Evolutionary conservation across 768 basidiomycete species (phyloP).

Genomic region (Tricholoma terreum): DNA sequence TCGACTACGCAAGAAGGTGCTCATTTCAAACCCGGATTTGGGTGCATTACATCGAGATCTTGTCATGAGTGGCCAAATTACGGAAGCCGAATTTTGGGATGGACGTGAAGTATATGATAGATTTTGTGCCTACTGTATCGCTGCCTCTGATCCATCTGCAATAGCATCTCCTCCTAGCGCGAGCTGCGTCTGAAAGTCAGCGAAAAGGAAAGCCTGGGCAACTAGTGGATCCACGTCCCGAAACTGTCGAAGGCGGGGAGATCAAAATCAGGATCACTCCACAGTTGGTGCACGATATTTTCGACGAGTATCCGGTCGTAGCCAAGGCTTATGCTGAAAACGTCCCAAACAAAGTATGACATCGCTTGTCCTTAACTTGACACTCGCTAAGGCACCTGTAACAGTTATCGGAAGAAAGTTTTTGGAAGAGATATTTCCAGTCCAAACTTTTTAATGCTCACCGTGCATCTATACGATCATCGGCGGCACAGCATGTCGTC

Average conservation of each 20-base stretch:
- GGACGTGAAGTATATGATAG: constrained; percentile 72
- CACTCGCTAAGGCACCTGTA: background rate
- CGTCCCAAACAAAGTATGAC: constrained; percentile 76
- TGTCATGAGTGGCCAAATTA: constrained; percentile 80
- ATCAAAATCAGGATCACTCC: constrained; percentile 88
- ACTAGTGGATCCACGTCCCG: constrained; percentile 84
- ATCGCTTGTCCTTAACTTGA: constrained; percentile 5
- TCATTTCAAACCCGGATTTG: constrained; percentile 75
- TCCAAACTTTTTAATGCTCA: constrained; percentile 95
- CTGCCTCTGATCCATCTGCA: constrained; percentile 13
- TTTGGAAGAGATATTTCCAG: constrained; percentile 97
- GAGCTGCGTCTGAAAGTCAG: constrained; percentile 70
- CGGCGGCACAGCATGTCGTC: constrained; percentile 78
- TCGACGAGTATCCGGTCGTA: constrained; percentile 96
- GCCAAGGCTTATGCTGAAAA: constrained; percentile 90
- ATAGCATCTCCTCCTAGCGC: constrained; percentile 74
- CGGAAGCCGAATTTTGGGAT: constrained; percentile 96
- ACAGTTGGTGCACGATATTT: constrained; percentile 92
- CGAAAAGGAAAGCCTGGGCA: constrained; percentile 81
- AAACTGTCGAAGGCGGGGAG: constrained; percentile 80
- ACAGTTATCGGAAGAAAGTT: constrained; percentile 85
- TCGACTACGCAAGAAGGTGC: constrained; percentile 72
- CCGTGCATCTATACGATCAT: constrained; percentile 86
- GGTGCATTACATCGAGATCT: constrained; percentile 82
- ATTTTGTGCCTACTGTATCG: constrained; percentile 7